Base-by-base conservation (phyloP, 2,329 filamentous ascomycete genomes). In the Fusarium temperatum region DNA sequence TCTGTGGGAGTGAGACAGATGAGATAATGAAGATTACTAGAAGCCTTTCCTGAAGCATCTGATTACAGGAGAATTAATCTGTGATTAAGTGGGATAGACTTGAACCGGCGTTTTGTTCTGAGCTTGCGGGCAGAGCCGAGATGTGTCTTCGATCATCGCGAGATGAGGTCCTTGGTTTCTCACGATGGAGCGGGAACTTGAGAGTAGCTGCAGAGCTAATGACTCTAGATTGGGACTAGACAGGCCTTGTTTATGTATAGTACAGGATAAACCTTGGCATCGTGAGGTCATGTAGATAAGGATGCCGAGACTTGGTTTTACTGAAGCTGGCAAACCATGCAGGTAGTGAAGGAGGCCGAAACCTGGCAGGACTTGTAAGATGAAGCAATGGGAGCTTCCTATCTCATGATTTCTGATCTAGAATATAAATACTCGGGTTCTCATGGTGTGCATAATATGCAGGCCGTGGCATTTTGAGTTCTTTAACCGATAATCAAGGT, bases 251-350 rank as follows among this genome's bases (percentile, higher is more conserved):
- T 20, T 0, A 10, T 24, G 30, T 24, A 3, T 14, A 20, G 6
- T 4, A 24, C 22, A 35, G 24, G 55, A 30, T 2, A 10, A 18
- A 3, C 24, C 22, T 59, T 53, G 12, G 32, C 35, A 22, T 24
- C 4, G 20, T n/a, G 44, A 38, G 3, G 14, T 13, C 2, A n/a
- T 42, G 10, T 8, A 11, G 36, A 26, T 7, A 15, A 8, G 10
- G n/a, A 20, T 50, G 42, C 15, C 15, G 24, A 59, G 42, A 39
- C 8, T 15, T 38, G 56, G 1, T 59, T 15, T 28, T 10, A 15
- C 18, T 11, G 20, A 38, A 1, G n/a, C 35, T 5, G 24, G 12
- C 0, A 2, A 28, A 4, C 8, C 3, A 3, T 11, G 3, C 3
- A 11, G n/a, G 12, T 0, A 9, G 12, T 3, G 22, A 26, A 35